Base-by-base conservation (phyloP, 495 filamentous ascomycete species). In the Penicillium tannophilum region DNA sequence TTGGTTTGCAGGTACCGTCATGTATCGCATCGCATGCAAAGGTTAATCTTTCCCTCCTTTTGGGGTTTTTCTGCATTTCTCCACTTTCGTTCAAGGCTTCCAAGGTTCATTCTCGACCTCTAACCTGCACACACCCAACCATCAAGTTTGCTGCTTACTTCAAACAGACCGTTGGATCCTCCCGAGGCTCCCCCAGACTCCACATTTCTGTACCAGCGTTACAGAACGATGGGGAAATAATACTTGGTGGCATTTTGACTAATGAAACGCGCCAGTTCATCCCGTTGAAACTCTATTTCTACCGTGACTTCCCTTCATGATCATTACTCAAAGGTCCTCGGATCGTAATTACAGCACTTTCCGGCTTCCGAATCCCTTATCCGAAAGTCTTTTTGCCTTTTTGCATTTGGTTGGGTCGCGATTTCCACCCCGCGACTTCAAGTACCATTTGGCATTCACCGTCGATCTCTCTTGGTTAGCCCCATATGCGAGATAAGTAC, bases 101-200 rank as follows among this genome's bases (percentile, higher is more conserved):
- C 33, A 36, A 36, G 7, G 7, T 45, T 10, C n/a, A 12, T 45
- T 23, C n/a, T 45, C 16, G 11, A 10, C 5, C 4, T 45, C n/a
- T 45, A 7, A 28, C 28, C 28, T 28, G 28, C 6, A 28, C 28
- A 28, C 28, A 28, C 28, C 6, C 4, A 7, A 28, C 28, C 28
- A 28, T 28, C 28, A 28, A 47, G 4, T 23, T 47, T 47, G n/a
- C 20, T 23, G 20, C 20, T 23, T 23, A 23, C 20, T 23, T 23
- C 20, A 23, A 23, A 23, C 20, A 23, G 1, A 23, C 20, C 20
- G 45, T 20, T 19, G 33, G 50, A 55, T 55, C 50, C 26, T 55
- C 33, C 45, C 43, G 53, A 33, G 17, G 41, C 24, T 36, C 52
- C 55, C 56, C 58, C 58, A 9, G 36, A 57, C 59, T 57, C 59